Percentiles rank a stretch among this genome's conserved stretches.
Conservation (phyloP, 768 basidiomycete species). For the Gloeopeniophorella convolvens region DNA sequence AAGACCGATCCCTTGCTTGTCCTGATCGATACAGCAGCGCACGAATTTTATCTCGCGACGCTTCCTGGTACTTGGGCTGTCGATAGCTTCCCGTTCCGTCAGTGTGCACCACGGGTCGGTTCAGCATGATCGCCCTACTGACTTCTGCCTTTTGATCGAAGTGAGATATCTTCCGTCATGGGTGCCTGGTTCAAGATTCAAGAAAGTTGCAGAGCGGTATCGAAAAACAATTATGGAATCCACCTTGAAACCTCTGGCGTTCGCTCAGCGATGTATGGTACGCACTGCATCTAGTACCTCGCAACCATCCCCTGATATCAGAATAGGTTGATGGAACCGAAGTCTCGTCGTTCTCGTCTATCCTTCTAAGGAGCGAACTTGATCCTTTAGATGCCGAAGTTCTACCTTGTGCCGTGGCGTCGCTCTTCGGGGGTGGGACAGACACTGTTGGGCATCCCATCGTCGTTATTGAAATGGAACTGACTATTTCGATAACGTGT, state of each 20-base stretch:
- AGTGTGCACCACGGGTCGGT: background rate
- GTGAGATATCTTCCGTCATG: constrained; percentile 20
- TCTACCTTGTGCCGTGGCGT: background rate
- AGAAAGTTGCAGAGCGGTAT: constrained; percentile 9
- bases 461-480: background rate
- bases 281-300: background rate
- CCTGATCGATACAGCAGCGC: constrained; percentile 7
- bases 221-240: constrained; percentile 7
- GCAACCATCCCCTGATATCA: background rate
- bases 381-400: background rate
- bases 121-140: background rate
- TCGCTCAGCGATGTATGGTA: constrained; percentile 20
- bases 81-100: constrained; percentile 6
- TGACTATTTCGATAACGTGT: background rate
- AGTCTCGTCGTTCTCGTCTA: constrained; percentile 1
- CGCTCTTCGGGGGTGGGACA: constrained; percentile 13
- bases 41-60: constrained; percentile 11
- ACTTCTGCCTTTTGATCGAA: too few species aligned
- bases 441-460: constrained; percentile 5
- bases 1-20: constrained; percentile 4
- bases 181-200: constrained; percentile 22
- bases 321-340: background rate
- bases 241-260: constrained; percentile 13
- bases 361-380: background rate
- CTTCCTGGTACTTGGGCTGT: constrained; percentile 7